Base-by-base conservation (phyloP, 2,329 filamentous ascomycete species). In the Tolypocladium ophioglossoides region DNA sequence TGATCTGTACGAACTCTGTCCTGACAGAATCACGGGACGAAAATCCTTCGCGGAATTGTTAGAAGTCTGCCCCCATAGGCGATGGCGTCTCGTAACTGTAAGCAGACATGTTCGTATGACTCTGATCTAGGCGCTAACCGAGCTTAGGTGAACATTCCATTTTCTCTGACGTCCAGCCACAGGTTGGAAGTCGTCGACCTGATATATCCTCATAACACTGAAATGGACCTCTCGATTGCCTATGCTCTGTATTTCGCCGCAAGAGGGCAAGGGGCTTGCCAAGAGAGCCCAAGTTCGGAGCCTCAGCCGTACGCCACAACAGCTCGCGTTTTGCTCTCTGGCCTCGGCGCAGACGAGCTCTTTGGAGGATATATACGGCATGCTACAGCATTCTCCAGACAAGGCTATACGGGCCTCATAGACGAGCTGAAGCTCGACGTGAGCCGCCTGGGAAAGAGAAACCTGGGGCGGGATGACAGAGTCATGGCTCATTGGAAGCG, bases 201-300 rank as follows among this genome's bases (percentile, higher is more conserved):
- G 20, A 96, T 99, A 68, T 78, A 87, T 61, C 94, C 94, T 0
- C 94, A 99, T 70, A 92, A 96, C 61, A 99, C 94, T 0, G 94
- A 99, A 70, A 99, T 99, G 94, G 94, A 99, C 64, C 77, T 99
- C 1, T 99, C 94, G 4, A 99, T 99, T 62, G 87, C 89, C 0
- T 86, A 82, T 62, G 94, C 94, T 0, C 76, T 99, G n/a, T 97
- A 96, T 69, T 99, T 99, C 72, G 91, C 94, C 7, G 85, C 92
- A 0, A 81, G 90, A 40, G 92, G 91, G 1, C 68, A 73, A 51
- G 89, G 86, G 0, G 59, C 68, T 20, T 73, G 76, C 40, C 72
- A 72, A 53, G 64, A 59, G 14, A 55, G 61, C 37, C 55, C 56
- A 2, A 58, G 63, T 30, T 55, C 62, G n/a, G 61, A 67, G 3